Percentiles rank a stretch among this genome's conserved stretches.
phyloP scores from a whole-genome alignment of 495 filamentous ascomycete genomes.

The Penicillium canariense region DNA sequence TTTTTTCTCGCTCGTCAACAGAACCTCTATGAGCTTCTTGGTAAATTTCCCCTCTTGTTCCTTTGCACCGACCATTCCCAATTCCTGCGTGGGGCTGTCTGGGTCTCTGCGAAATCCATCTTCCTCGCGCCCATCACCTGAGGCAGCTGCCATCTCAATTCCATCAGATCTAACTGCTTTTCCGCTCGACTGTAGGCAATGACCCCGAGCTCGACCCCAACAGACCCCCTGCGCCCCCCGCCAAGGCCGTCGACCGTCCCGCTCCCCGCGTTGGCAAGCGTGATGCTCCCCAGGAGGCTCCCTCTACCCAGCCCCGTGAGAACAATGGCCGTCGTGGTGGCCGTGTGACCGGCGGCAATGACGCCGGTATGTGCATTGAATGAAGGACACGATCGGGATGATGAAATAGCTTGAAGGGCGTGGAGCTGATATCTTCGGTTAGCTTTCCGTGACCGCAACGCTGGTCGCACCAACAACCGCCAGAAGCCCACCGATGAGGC shows the following conservation, averaged over 20 bases:
- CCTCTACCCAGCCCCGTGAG: conserved; percentile 40
- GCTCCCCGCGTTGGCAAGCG: conserved; percentile 78
- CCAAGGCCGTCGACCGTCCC: conserved; percentile 84
- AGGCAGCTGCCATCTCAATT: background rate
- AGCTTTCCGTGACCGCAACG: conserved; percentile 92
- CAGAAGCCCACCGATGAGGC: conserved; percentile 75
- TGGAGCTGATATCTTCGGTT: conserved; percentile 10
- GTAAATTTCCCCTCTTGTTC: conserved; percentile 52
- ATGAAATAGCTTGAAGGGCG: background rate
- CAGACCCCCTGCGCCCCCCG: conserved; percentile 70
- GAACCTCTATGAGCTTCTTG: conserved; percentile 89
- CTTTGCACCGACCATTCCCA: too few relatives aligned
- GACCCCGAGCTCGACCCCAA: conserved; percentile 85
- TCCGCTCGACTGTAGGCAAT: conserved; percentile 68
- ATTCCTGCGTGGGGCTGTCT: conserved; percentile 7
- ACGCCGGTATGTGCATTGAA: conserved; percentile 65
- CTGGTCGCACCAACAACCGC: conserved; percentile 79
- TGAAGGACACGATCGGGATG: background rate
- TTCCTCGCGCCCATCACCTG: conserved; percentile 10
- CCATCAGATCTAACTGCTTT: conserved; percentile 22
- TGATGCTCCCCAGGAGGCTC: conserved; percentile 72
- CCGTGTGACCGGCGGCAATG: conserved; percentile 66
- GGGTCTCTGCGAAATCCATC: background rate
- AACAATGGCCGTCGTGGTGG: conserved; percentile 54
- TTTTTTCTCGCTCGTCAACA: conserved; percentile 17